Evolutionary conservation across 2,329 filamentous ascomycete genomes (phyloP), one percentile per base, ranked within the genome.

Genomic region (Trichoderma lentiforme): DNA sequence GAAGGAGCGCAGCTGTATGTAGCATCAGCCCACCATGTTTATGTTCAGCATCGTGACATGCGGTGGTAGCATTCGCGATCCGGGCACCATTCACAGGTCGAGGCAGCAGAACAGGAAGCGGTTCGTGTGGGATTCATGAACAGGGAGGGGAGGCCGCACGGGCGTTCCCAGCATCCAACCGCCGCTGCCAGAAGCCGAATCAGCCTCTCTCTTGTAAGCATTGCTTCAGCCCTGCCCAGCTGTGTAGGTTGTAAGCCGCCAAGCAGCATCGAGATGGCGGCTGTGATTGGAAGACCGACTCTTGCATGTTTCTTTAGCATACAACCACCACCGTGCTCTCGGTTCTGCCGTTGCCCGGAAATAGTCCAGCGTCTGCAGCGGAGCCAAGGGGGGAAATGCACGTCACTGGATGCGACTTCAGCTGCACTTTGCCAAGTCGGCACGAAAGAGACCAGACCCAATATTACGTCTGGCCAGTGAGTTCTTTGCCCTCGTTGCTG

Each of bases 11-110:
- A 21, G 39, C 56, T 28, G 36, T 58, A 39, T 47, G 66, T 62
- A 51, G 56, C 66, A 70, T 61, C 57, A 53, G 57, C 66, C 57
- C 66, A 70, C 66, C 66, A 51, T 70, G 36, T 34, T 21, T 57
- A 51, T 70, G 36, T 26, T 15, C 30, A 28, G 57, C 60, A 70
- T 62, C 57, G 66, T 70, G 57, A 70, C 66, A 53, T 62, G 14
- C 12, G 28, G 21, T n/a, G 28, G 66, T 51, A 24, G 18, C 66
- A 62, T 70, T 61, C n/a, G 32, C 53, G 36, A 69, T 69, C 56
- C 36, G 24, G 32, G 18, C 28, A n/a, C 56, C 60, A 28, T 11
- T 34, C 24, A 51, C 26, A 36, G 26, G 18, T 28, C 47, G 28
- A 51, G 53, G 34, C 11, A 11, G 34, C 28, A n/a, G 26, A 30